Evolutionary conservation across 257 asterid species (phyloP).

Genomic region (Solanum appendiculatum): DNA sequence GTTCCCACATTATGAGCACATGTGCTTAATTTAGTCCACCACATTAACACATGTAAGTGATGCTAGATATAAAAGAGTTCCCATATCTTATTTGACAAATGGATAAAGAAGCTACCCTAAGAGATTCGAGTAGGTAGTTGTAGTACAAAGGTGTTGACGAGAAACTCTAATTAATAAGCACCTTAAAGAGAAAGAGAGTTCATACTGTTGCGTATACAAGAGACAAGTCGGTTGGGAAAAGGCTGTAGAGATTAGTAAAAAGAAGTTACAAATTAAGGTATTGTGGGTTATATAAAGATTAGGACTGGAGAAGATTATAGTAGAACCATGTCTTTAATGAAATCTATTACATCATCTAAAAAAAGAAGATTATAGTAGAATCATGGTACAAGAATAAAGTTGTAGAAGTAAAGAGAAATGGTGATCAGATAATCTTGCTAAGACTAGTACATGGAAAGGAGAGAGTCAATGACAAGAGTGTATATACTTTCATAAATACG

Average conservation of each 20-base stretch:
- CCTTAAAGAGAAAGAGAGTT: neutral
- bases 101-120: neutral
- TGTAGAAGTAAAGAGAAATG: neutral
- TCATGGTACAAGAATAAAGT: neutral
- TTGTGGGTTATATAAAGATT: neutral
- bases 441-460: neutral
- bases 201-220: neutral
- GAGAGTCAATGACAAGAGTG: neutral
- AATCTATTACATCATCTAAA: neutral
- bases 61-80: neutral
- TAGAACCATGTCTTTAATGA: neutral
- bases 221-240: neutral
- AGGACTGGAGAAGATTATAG: neutral
- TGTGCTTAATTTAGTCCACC: neutral
- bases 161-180: neutral
- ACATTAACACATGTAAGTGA: neutral
- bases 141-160: neutral
- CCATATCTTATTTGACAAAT: neutral
- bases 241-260: neutral
- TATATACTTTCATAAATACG: neutral
- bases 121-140: neutral
- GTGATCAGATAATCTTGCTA: neutral
- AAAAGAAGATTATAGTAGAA: neutral
- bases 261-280: neutral
- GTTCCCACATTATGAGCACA: neutral